A percentile compares a stretch with the other conserved stretches of the same genome.
phyloP scores from a whole-genome alignment of 305 asterid genomes.

The Fraxinus ornus region DNA sequence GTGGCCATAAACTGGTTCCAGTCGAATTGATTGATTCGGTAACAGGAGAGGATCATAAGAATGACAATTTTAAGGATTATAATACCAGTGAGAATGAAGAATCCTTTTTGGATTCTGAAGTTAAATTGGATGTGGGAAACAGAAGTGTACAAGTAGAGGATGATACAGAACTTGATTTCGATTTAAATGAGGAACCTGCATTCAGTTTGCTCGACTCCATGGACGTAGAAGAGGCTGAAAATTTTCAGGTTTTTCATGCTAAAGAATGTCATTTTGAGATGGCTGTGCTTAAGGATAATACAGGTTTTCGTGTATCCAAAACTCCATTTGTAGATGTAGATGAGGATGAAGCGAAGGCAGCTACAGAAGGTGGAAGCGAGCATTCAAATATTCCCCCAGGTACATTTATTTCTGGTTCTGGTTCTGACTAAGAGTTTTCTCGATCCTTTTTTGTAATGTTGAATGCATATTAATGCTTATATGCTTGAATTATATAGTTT shows the following conservation, averaged over 20 bases:
- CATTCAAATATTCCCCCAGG: slow-evolving; percentile 24
- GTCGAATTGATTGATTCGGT: slow-evolving; percentile 40
- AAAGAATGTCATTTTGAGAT: slow-evolving; percentile 21
- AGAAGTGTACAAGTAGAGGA: slow-evolving; percentile 6
- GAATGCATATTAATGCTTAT: not conserved
- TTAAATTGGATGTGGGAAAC: slow-evolving; percentile 11
- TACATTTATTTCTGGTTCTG: not conserved
- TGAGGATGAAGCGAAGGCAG: slow-evolving; percentile 25
- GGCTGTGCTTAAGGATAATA: slow-evolving; percentile 16
- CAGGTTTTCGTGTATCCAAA: not conserved
- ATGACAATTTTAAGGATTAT: slow-evolving; percentile 3
- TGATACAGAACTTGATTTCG: slow-evolving; percentile 16
- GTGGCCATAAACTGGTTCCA: slow-evolving; percentile 41
- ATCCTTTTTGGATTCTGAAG: slow-evolving; percentile 2
- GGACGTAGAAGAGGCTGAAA: slow-evolving; percentile 42
- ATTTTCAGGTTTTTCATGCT: slow-evolving; percentile 29
- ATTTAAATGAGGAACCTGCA: slow-evolving; percentile 19
- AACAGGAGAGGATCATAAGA: slow-evolving; percentile 33
- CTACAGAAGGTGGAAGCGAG: slow-evolving; percentile 28
- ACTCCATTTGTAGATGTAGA: not conserved
- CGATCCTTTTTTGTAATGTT: not conserved
- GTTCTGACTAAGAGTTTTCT: not conserved
- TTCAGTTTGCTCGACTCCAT: slow-evolving; percentile 31
- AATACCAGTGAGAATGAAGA: not conserved
- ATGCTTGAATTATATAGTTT: slow-evolving; percentile 39